Percentiles rank a stretch among this genome's conserved stretches.
Evolutionary conservation across 225 moss, liverwort and hornwort genomes (phyloP).

Genomic region (Marchantia polymorpha): DNA sequence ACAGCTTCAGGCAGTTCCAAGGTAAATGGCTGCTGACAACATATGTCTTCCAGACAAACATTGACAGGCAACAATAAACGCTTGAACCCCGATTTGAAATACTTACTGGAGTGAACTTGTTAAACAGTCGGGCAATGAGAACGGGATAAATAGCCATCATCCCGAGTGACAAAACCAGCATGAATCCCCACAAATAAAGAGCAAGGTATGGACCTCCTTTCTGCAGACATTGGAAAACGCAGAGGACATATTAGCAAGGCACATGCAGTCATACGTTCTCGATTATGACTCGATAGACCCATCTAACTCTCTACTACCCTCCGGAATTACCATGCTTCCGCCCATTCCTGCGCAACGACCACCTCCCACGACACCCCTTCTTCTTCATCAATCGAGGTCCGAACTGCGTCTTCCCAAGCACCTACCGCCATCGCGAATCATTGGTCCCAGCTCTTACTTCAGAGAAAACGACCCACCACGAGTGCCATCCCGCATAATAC

Average conservation of each 20-base stretch:
- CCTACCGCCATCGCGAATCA: too few species aligned
- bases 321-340: too few species aligned
- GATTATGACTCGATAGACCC: too few species aligned
- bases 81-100: neutral
- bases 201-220: slow-evolving; percentile 97
- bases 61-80: neutral
- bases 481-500: too few species aligned
- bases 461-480: too few species aligned
- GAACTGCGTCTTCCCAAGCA: too few species aligned
- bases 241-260: neutral
- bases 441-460: too few species aligned
- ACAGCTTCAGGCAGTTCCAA: neutral
- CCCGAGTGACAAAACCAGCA: slow-evolving; percentile 76
- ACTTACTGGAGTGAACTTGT: slow-evolving; percentile 87
- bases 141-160: slow-evolving; percentile 94
- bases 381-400: too few species aligned
- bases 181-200: slow-evolving; percentile 95
- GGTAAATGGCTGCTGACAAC: neutral
- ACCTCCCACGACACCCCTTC: too few species aligned
- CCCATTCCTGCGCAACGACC: too few species aligned
- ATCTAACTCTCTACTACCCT: too few species aligned
- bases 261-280: neutral
- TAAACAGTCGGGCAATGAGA: slow-evolving; percentile 90
- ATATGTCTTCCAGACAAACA: neutral
- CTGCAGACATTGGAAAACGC: slow-evolving; percentile 37